Base-by-base conservation (phyloP, 2,329 filamentous ascomycete species). In the Aureobasidium sp. region DNA sequence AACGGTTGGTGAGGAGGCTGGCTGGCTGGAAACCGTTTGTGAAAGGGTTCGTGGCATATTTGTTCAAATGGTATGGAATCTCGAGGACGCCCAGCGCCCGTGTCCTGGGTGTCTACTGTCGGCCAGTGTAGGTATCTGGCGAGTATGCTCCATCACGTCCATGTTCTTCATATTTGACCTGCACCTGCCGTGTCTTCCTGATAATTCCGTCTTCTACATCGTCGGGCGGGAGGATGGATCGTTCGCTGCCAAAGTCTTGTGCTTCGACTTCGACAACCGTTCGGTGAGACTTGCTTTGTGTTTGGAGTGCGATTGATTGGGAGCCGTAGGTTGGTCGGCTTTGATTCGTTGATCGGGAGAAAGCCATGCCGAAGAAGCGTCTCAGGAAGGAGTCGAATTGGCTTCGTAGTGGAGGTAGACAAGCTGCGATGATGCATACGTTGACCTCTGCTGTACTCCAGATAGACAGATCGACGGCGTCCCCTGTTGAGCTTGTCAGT, bases 351-450 rank as follows among this genome's bases (percentile, higher is more conserved):
- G 57, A 58, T 13, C 45, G 35, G 4, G 33, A 38, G 27, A 61
- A 50, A 19, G 49, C 58, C 23, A 50, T 46, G 9, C 60, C 55
- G 31, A 61, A 60, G 40, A 57, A 43, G 42, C 60, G 40, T 42
- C 50, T 55, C 4, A 63, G 40, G 19, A 61, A 40, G 19, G 31
- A 31, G 49, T 61, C 57, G 55, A 63, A 63, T 53, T 61, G 61
- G 50, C 54, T 57, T 35, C 60, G 49, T 7, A 63, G 50, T 2
- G 62, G 62, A 11, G 62, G 62, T 2, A 63, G 50, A 38, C 62
- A 63, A 7, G 62, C 60, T 21, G 62, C 62, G 49, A 63, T 50
- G 45, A 63, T 63, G 43, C 53, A 57, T n/a, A 63, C 53, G 60
- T 61, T 59, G 25, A 63, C 62, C 43, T 63, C 62, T 35, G 59